Conservation (phyloP, 202 grass and related monocot species). For the Dendrocalamus latiflorus region DNA sequence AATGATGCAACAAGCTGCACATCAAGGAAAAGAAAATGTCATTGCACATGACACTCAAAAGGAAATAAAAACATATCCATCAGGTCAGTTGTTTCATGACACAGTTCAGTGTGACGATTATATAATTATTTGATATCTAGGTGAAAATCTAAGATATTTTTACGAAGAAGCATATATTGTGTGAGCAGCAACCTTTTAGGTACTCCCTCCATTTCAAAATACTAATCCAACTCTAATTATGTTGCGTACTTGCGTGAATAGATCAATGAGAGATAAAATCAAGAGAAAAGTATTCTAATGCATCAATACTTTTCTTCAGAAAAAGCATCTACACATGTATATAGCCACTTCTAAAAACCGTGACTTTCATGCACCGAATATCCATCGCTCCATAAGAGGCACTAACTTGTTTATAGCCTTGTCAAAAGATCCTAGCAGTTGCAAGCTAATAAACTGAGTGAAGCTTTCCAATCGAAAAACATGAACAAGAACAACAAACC, state of each 20-base stretch:
- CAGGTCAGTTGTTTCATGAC: background rate
- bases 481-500: constrained; percentile 35
- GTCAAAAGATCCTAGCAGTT: background rate
- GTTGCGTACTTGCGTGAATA: background rate
- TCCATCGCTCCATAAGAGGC: too few species aligned
- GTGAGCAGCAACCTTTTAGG: background rate
- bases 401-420: too few species aligned
- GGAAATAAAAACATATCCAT: background rate
- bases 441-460: background rate
- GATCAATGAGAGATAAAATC: background rate
- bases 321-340: too few species aligned
- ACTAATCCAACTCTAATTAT: constrained; percentile 8
- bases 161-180: background rate
- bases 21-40: constrained; percentile 22
- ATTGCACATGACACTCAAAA: background rate
- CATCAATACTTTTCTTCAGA: background rate
- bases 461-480: background rate
- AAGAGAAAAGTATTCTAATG: background rate
- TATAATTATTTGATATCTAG: background rate
- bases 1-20: constrained; percentile 79
- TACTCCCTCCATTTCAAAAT: background rate
- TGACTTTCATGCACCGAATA: too few species aligned
- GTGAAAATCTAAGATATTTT: background rate
- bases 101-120: background rate
- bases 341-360: too few species aligned